Percentiles rank a stretch among this genome's conserved stretches.
These are phyloP conservation scores for Ophiosphaerella korrae DNA, from an alignment of 2,329 filamentous ascomycete genomes.

Conservation along the genomic window DNA sequence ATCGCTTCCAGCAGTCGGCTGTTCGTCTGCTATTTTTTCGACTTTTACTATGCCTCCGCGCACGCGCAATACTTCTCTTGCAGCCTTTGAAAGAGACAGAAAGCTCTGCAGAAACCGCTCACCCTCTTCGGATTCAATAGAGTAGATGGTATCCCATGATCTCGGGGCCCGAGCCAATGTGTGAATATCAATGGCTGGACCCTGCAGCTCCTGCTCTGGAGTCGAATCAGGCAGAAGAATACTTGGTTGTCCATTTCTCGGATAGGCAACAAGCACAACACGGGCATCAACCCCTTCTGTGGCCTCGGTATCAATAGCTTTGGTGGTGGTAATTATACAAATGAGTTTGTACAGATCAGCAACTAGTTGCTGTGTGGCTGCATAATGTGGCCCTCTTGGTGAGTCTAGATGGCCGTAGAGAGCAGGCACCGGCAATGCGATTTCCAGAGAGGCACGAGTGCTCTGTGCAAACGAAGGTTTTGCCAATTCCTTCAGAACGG, in stretches of 20 bases:
- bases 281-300: constrained; percentile 76
- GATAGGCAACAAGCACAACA: constrained; percentile 73
- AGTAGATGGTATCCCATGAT: constrained; percentile 69
- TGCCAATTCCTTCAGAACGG: constrained; percentile 50
- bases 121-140: constrained; percentile 68
- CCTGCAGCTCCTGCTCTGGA: constrained; percentile 43
- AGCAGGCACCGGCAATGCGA: constrained; percentile 68
- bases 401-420: constrained; percentile 59
- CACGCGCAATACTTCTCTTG: constrained; percentile 39
- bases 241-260: constrained; percentile 36
- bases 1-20: constrained; percentile 5
- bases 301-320: constrained; percentile 66
- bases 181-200: constrained; percentile 57
- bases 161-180: constrained; percentile 56
- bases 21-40: constrained; percentile 7
- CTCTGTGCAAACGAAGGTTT: constrained; percentile 33
- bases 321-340: constrained; percentile 70
- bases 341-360: constrained; percentile 80
- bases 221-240: constrained; percentile 27
- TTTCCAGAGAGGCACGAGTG: constrained; percentile 55
- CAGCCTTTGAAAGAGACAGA: constrained; percentile 35
- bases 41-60: constrained; percentile 43
- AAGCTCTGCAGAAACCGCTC: constrained; percentile 61
- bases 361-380: constrained; percentile 72
- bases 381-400: constrained; percentile 65